A percentile compares a stretch with the other conserved stretches of the same genome.
Conservation (phyloP, 2,329 filamentous ascomycete species). For the Cordyceps cicadae region DNA sequence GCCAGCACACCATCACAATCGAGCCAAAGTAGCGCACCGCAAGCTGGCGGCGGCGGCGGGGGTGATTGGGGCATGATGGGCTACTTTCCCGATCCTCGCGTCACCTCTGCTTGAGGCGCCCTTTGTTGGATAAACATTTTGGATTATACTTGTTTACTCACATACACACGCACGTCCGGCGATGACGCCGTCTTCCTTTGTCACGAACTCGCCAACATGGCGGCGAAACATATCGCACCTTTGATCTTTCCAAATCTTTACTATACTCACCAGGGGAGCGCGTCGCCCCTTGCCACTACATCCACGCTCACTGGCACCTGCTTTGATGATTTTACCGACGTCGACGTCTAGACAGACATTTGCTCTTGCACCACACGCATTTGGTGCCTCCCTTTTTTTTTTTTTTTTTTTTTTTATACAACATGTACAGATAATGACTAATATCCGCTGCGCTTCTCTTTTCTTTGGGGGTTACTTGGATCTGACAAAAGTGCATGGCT, state of each 20-base stretch:
- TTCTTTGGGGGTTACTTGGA: neutral
- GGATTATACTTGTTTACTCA: neutral
- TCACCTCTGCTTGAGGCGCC: conserved; percentile 21
- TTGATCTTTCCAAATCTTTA: neutral
- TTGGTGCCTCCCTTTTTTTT: neutral
- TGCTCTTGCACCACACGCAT: conserved; percentile 3
- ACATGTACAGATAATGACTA: conserved; percentile 9
- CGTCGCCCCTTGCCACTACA: neutral
- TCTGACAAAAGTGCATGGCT: neutral
- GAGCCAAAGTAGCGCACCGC: conserved; percentile 13
- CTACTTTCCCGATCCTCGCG: conserved; percentile 26
- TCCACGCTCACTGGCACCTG: neutral
- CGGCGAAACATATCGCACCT: neutral
- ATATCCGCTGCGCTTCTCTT: conserved; percentile 3
- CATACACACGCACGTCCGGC: neutral
- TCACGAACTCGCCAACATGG: neutral
- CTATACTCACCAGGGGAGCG: neutral
- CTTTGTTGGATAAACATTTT: neutral
- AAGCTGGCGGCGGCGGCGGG: neutral
- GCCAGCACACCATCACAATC: conserved; percentile 20
- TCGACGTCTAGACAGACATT: conserved; percentile 10
- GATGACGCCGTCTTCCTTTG: neutral
- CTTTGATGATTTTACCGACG: conserved; percentile 10
- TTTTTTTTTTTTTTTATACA: conserved; percentile 1
- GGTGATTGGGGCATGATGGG: conserved; percentile 27